A percentile compares a stretch with the other conserved stretches of the same genome.
phyloP scores from a whole-genome alignment of 202 grass and related monocot species.

The Elaeis oleifera region DNA sequence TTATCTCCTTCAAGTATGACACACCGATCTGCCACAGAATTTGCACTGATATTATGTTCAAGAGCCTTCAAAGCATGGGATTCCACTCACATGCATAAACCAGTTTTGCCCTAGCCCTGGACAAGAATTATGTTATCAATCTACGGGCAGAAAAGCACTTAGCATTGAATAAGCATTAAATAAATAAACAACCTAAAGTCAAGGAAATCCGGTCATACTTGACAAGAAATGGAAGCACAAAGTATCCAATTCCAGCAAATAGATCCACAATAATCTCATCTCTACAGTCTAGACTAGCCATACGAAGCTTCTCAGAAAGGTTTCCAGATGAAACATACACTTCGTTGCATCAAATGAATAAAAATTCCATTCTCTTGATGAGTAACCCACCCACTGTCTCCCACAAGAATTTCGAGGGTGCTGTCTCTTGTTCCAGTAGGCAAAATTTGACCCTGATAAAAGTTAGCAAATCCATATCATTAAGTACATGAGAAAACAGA shows the following conservation, averaged over 20 bases:
- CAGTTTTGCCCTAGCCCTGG: conserved; percentile 78
- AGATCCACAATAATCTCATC: conserved; percentile 84
- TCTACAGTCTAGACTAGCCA: conserved; percentile 63
- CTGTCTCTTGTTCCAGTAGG: conserved; percentile 91
- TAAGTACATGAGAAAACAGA: no score
- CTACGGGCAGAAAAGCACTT: conserved; percentile 1
- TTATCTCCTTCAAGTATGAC: conserved; percentile 97
- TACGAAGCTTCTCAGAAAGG: conserved; percentile 80
- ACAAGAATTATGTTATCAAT: conserved; percentile 23
- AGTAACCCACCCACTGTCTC: conserved; percentile 65
- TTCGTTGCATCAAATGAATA: conserved; percentile 93
- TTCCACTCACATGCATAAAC: conserved; percentile 98
- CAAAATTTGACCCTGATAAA: conserved; percentile 65
- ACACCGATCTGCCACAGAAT: conserved; percentile 64
- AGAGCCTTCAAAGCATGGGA: conserved; percentile 76
- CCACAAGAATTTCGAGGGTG: conserved; percentile 71
- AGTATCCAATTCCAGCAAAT: conserved; percentile 97
- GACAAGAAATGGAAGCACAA: conserved; percentile 85
- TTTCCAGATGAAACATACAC: conserved; percentile 99
- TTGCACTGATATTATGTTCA: conserved; percentile 49
- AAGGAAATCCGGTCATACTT: conserved; percentile 45
- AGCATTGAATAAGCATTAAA: background rate
- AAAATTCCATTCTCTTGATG: conserved; percentile 77
- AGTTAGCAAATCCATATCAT: background rate
- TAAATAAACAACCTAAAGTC: background rate